A percentile compares a stretch with the other conserved stretches of the same genome.
These are phyloP conservation scores for Kodamaea alishanica DNA, from an alignment of 1,139 yeast species.

Conservation along the genomic window DNA sequence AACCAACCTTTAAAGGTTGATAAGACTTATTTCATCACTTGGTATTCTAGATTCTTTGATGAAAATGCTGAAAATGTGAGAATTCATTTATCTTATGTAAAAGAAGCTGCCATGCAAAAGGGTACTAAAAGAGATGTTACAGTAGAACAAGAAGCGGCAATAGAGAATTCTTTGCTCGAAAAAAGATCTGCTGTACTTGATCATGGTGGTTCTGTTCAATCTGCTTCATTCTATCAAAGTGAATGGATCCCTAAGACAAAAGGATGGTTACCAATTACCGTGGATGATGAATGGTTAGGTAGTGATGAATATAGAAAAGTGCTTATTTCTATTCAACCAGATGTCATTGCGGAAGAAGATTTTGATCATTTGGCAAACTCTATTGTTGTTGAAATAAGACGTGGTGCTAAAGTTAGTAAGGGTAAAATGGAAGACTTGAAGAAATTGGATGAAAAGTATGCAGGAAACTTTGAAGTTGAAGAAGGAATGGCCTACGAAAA, in stretches of 20 bases:
- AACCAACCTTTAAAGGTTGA: constrained; percentile 53
- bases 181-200: constrained; percentile 38
- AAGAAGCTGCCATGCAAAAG: constrained; percentile 50
- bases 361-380: constrained; percentile 52
- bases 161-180: constrained; percentile 1
- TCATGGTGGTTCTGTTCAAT: constrained; percentile 36
- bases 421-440: constrained; percentile 53
- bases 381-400: constrained; percentile 52
- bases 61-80: constrained; percentile 55
- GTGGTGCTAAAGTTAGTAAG: constrained; percentile 59
- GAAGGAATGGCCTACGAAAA: constrained; percentile 62
- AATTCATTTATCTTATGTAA: constrained; percentile 63
- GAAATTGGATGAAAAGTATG: constrained; percentile 34
- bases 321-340: constrained; percentile 69
- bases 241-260: constrained; percentile 67
- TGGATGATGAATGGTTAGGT: constrained; percentile 59
- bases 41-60: constrained; percentile 66
- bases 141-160: background rate
- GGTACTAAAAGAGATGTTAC: constrained; percentile 48
- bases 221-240: constrained; percentile 56
- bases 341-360: constrained; percentile 59
- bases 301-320: constrained; percentile 46
- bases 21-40: constrained; percentile 67
- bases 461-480: constrained; percentile 48
- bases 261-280: constrained; percentile 61